Conservation (phyloP, 306 rosid genomes). For the Ormosia emarginata region DNA sequence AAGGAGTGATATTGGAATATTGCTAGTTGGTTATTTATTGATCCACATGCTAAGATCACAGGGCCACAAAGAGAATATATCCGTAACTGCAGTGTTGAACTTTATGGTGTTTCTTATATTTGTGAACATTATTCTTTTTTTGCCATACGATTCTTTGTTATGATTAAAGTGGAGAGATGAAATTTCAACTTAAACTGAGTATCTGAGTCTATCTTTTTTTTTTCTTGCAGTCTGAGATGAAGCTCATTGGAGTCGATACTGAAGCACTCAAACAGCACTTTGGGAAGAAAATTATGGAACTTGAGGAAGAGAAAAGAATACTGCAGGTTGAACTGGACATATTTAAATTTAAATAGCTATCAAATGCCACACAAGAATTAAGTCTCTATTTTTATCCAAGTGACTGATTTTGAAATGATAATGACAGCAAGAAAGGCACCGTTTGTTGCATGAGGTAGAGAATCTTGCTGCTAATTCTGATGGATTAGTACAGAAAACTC, state of each 20-base stretch:
- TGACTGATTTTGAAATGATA: constrained; percentile 30
- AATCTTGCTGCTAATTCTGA: constrained; percentile 56
- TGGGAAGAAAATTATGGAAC: constrained; percentile 68
- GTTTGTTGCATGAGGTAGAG: constrained; percentile 64
- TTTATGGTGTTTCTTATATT: not conserved
- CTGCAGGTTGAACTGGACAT: constrained; percentile 50
- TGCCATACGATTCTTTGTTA: not conserved
- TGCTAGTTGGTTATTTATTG: constrained; percentile 2
- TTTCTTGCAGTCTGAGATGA: constrained; percentile 70
- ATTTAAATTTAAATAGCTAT: constrained; percentile 19
- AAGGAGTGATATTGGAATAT: not conserved
- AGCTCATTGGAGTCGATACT: constrained; percentile 51
- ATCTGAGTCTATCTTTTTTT: not conserved
- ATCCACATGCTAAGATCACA: not conserved
- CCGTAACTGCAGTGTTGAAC: not conserved
- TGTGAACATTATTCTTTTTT: not conserved
- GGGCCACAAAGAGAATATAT: not conserved
- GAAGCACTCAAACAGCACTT: constrained; percentile 66
- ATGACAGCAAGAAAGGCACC: constrained; percentile 73
- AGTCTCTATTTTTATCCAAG: constrained; percentile 3
- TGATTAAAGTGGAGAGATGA: not conserved
- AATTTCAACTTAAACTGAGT: constrained; percentile 12
- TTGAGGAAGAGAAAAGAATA: constrained; percentile 75
- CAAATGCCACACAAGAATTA: not conserved
- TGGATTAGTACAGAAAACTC: constrained; percentile 49